Evolutionary conservation across 371 early-diverging fungal genomes (phyloP).

Genomic region (Lichtheimia corymbifera): DNA sequence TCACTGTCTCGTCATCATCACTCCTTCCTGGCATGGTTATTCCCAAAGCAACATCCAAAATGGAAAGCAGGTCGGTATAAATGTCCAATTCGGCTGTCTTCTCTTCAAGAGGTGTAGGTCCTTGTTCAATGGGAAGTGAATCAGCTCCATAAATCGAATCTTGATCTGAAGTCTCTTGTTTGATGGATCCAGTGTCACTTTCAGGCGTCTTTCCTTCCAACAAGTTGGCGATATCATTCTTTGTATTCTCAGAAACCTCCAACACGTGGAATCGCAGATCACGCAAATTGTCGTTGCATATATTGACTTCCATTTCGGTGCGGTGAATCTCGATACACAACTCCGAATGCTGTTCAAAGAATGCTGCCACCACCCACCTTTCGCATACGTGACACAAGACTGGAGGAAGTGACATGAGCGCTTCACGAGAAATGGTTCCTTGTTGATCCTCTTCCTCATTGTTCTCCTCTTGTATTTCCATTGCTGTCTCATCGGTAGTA

Average conservation of each 20-base stretch:
- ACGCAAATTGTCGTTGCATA: slow-evolving; percentile 72
- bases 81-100: slow-evolving; percentile 21
- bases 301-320: slow-evolving; percentile 71
- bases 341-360: slow-evolving; percentile 79
- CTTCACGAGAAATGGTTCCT: slow-evolving; percentile 4
- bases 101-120: slow-evolving; percentile 14
- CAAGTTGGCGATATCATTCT: background rate
- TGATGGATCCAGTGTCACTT: background rate
- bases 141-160: slow-evolving; percentile 20
- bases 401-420: slow-evolving; percentile 32
- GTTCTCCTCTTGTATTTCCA: slow-evolving; percentile 11
- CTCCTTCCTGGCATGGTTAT: slow-evolving; percentile 45
- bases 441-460: background rate
- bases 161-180: slow-evolving; percentile 8
- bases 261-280: slow-evolving; percentile 55
- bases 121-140: slow-evolving; percentile 12
- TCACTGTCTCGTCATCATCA: slow-evolving; percentile 15
- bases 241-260: slow-evolving; percentile 5
- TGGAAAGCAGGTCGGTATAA: slow-evolving; percentile 31
- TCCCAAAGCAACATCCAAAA: slow-evolving; percentile 35
- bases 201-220: background rate
- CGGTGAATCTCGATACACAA: slow-evolving; percentile 80
- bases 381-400: slow-evolving; percentile 84
- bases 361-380: slow-evolving; percentile 65
- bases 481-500: background rate